Percentiles rank a stretch among this genome's conserved stretches.
Evolutionary conservation across 345 rosid genomes (phyloP).

Genomic region (Arabidopsis thaliana): TAIR10.1 NC_003070.9:24960501-24961000

Average conservation of each 20-base stretch:
- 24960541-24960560: background rate
- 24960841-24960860: slow-evolving; percentile 63
- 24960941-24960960: slow-evolving; percentile 74
- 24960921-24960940: slow-evolving; percentile 87
- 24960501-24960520: slow-evolving; percentile 96
- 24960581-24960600: slow-evolving; percentile 18
- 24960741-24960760: slow-evolving; percentile 72
- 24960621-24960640: slow-evolving; percentile 89
- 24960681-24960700: slow-evolving; percentile 81
- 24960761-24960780: slow-evolving; percentile 86
- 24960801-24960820: slow-evolving; percentile 87
- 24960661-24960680: slow-evolving; percentile 72
- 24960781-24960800: slow-evolving; percentile 93
- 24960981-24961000: background rate
- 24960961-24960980: slow-evolving; percentile 76
- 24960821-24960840: slow-evolving; percentile 95
- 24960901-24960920: slow-evolving; percentile 35
- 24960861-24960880: slow-evolving; percentile 24
- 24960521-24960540: slow-evolving; percentile 51
- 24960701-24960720: slow-evolving; percentile 96
- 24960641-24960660: slow-evolving; percentile 81
- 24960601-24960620: slow-evolving; percentile 80
- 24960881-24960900: background rate
- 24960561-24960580: slow-evolving; percentile 17
- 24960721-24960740: slow-evolving; percentile 94